Percentiles rank a stretch among this genome's conserved stretches.
Conservation (phyloP, 345 rosid species). For the Mallotus nudiflorus region DNA sequence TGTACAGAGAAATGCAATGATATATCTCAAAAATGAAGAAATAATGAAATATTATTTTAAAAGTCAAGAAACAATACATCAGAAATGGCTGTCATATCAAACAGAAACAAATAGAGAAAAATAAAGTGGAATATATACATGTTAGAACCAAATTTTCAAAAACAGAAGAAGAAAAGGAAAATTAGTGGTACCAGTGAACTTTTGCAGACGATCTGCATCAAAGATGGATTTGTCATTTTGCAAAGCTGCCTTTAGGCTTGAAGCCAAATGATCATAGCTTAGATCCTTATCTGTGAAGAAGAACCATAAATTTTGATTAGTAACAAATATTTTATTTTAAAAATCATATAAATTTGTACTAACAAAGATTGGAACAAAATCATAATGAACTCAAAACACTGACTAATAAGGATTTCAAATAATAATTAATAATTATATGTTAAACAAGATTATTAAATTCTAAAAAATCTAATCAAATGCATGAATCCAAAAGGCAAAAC, state of each 20-base stretch:
- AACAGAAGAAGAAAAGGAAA: not conserved
- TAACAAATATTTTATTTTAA: no score
- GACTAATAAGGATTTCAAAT: no score
- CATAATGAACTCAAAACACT: no score
- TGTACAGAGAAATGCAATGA: not conserved
- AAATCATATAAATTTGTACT: no score
- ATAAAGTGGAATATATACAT: no score
- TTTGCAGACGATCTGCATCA: constrained; percentile 69
- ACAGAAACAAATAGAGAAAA: not conserved
- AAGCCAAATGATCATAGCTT: constrained; percentile 61
- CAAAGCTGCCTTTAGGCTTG: constrained; percentile 67
- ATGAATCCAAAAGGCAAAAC: no score
- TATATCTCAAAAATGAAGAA: not conserved
- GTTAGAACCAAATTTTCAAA: not conserved
- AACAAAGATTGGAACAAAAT: no score
- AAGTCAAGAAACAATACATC: not conserved
- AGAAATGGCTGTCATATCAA: not conserved
- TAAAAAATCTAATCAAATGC: no score
- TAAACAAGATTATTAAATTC: no score
- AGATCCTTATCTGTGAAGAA: constrained; percentile 52
- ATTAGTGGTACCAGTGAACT: constrained; percentile 50
- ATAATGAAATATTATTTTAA: not conserved
- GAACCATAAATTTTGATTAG: no score
- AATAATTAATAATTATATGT: no score
- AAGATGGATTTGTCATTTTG: constrained; percentile 62